Evolutionary conservation across 1,139 yeast genomes (phyloP).

Genomic region (Suhomyces coccinellae): DNA sequence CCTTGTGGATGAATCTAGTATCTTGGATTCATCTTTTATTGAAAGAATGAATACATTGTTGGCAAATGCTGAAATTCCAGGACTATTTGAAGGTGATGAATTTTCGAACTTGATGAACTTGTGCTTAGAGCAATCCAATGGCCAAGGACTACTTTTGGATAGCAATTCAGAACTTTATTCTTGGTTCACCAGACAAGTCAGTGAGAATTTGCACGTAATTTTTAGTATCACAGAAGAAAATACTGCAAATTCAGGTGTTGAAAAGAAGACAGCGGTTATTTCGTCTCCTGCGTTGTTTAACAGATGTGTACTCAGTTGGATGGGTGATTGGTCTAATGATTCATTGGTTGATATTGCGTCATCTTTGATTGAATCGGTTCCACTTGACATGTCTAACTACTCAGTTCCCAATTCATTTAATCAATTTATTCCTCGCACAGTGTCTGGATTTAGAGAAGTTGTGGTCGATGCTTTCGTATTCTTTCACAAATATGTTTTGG

Average conservation of each 20-base stretch:
- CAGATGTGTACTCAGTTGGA: slow-evolving; percentile 86
- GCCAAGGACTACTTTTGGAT: slow-evolving; percentile 65
- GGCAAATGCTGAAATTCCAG: slow-evolving; percentile 93
- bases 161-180: slow-evolving; percentile 68
- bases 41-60: slow-evolving; percentile 90
- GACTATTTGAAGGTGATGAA: slow-evolving; percentile 81
- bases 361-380: slow-evolving; percentile 43
- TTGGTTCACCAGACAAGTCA: slow-evolving; percentile 74
- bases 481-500: slow-evolving; percentile 39
- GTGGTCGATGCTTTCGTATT: slow-evolving; percentile 48
- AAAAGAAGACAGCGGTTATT: slow-evolving; percentile 41
- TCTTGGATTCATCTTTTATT: slow-evolving; percentile 73
- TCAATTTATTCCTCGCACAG: slow-evolving; percentile 16
- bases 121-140: slow-evolving; percentile 59
- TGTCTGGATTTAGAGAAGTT: slow-evolving; percentile 43
- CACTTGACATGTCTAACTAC: slow-evolving; percentile 52
- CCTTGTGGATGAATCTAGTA: slow-evolving; percentile 77
- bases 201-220: slow-evolving; percentile 76
- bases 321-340: slow-evolving; percentile 74
- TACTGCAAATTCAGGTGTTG: slow-evolving; percentile 17
- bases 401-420: slow-evolving; percentile 27
- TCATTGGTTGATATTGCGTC: slow-evolving; percentile 54
- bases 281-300: slow-evolving; percentile 91
- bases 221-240: slow-evolving; percentile 69
- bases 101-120: slow-evolving; percentile 50